phyloP scores from a whole-genome alignment of 306 rosid species.

The Cucumis melo region DNA sequence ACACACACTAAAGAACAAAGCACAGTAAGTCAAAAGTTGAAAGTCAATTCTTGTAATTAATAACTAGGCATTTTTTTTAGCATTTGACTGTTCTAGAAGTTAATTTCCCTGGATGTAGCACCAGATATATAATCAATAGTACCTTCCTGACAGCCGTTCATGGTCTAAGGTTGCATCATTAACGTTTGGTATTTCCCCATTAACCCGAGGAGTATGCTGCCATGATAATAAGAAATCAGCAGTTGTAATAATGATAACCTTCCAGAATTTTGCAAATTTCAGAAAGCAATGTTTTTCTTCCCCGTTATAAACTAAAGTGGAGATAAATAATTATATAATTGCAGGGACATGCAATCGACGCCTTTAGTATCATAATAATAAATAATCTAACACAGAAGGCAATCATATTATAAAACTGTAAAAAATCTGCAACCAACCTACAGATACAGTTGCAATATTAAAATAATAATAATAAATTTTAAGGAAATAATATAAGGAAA shows the following conservation, averaged over 20 bases:
- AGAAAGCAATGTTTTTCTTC: too few species aligned
- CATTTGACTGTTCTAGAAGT: background rate
- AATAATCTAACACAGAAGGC: too few species aligned
- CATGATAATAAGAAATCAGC: slow-evolving; percentile 27
- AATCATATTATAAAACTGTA: background rate
- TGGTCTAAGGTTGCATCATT: slow-evolving; percentile 91
- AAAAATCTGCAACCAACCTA: background rate
- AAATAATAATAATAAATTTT: background rate
- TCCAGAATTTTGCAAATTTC: background rate
- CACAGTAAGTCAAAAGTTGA: background rate
- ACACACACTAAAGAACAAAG: background rate
- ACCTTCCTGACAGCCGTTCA: slow-evolving; percentile 74
- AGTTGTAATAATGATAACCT: slow-evolving; percentile 13
- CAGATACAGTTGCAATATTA: background rate
- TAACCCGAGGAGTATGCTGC: slow-evolving; percentile 91
- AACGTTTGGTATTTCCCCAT: slow-evolving; percentile 92
- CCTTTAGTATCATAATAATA: too few species aligned
- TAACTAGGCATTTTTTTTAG: background rate
- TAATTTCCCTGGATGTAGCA: background rate
- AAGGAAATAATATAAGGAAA: background rate
- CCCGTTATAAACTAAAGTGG: background rate
- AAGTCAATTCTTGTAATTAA: background rate
- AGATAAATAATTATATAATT: background rate
- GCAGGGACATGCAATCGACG: background rate
- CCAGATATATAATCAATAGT: slow-evolving; percentile 2